phyloP scores from a whole-genome alignment of 805 yeast species.

The Ogataea polymorpha region DNA sequence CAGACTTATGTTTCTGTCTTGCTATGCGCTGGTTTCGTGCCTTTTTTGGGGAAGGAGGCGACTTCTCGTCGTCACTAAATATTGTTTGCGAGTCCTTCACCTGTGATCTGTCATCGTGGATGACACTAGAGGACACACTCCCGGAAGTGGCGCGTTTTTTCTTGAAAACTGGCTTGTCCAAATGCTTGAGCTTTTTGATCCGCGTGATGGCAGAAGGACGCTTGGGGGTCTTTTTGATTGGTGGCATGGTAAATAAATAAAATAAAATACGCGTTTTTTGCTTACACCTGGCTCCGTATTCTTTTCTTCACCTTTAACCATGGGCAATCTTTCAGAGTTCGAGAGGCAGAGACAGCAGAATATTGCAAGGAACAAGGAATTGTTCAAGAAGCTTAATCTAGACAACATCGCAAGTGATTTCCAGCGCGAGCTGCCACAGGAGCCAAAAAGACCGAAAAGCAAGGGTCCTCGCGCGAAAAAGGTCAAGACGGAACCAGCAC shows the following conservation, averaged over 20 bases:
- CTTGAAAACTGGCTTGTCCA: conserved; percentile 7
- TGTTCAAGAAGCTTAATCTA: conserved; percentile 68
- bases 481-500: conserved; percentile 29
- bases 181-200: conserved; percentile 9
- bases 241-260: conserved; percentile 3
- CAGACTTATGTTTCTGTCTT: too few species aligned
- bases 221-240: conserved; percentile 12
- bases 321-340: conserved; percentile 51
- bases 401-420: conserved; percentile 55
- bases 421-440: conserved; percentile 38
- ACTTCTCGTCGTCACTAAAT: conserved; percentile 21
- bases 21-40: too few species aligned
- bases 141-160: neutral
- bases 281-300: conserved; percentile 5
- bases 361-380: conserved; percentile 77
- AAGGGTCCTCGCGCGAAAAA: conserved; percentile 25
- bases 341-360: conserved; percentile 72
- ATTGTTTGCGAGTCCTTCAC: conserved; percentile 20
- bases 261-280: neutral
- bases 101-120: conserved; percentile 12
- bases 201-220: conserved; percentile 17
- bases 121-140: neutral
- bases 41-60: neutral
- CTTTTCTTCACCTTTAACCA: conserved; percentile 3
- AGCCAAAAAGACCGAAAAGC: conserved; percentile 29